These are phyloP conservation scores for Papiliotrema nemorosa DNA, from an alignment of 1,284 basidiomycete species.

Conservation along the genomic window DNA sequence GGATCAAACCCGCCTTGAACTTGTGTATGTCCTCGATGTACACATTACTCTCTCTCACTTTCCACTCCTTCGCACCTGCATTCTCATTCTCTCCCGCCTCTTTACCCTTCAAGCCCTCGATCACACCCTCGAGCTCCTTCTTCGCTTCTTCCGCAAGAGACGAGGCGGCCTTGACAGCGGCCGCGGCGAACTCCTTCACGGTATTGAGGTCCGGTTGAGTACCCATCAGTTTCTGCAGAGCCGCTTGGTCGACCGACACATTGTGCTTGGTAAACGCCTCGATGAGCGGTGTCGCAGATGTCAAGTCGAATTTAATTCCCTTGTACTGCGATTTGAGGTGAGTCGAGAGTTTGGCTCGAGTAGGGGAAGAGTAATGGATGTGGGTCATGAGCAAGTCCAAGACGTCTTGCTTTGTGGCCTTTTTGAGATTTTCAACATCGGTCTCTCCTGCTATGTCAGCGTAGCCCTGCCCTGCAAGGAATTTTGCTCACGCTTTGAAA, in stretches of 20 bases:
- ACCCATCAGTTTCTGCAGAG: conserved; percentile 51
- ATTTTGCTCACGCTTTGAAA: conserved; percentile 58
- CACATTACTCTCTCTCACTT: conserved; percentile 56
- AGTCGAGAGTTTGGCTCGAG: conserved; percentile 73
- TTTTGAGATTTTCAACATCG: conserved; percentile 63
- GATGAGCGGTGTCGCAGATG: conserved; percentile 65
- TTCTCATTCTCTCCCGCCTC: conserved; percentile 41
- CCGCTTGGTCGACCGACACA: conserved; percentile 56
- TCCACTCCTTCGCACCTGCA: conserved; percentile 36
- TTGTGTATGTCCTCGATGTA: conserved; percentile 64
- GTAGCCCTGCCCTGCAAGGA: conserved; percentile 9
- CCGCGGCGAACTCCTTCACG: conserved; percentile 59
- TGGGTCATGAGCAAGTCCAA: conserved; percentile 67
- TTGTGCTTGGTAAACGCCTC: conserved; percentile 56
- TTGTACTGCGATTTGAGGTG: conserved; percentile 66
- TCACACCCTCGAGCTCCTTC: conserved; percentile 54
- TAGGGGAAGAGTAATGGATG: conserved; percentile 66
- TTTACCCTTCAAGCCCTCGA: conserved; percentile 58
- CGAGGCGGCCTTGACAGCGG: conserved; percentile 48
- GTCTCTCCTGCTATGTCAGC: conserved; percentile 54
- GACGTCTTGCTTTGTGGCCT: conserved; percentile 72
- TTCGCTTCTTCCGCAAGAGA: conserved; percentile 51
- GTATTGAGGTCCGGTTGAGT: conserved; percentile 54
- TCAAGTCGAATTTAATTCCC: conserved; percentile 58
- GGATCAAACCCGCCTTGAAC: conserved; percentile 64